phyloP scores from a whole-genome alignment of 169 alveolate genomes.

The Eimeria praecox region DNA sequence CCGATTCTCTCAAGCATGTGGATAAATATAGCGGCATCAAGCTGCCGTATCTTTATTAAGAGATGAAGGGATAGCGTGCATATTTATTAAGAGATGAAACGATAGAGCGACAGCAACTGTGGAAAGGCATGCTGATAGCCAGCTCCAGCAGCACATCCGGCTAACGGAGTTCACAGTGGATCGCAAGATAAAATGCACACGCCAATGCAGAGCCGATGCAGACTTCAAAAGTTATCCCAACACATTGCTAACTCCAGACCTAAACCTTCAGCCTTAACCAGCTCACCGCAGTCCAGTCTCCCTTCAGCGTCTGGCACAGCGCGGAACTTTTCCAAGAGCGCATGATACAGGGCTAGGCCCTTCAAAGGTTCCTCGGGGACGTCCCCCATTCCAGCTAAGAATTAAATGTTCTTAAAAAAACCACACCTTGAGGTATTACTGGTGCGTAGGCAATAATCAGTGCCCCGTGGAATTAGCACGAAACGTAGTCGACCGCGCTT shows the following conservation, averaged over 20 bases:
- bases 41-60: neutral
- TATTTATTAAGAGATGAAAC: neutral
- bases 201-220: neutral
- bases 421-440: neutral
- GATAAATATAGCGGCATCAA: neutral
- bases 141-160: neutral
- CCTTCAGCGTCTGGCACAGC: conserved; percentile 51
- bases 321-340: conserved; percentile 61
- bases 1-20: neutral
- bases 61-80: neutral
- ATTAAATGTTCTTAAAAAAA: neutral
- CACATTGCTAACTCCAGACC: neutral
- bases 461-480: neutral
- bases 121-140: neutral
- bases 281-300: conserved; percentile 54
- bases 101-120: neutral
- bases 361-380: conserved; percentile 27
- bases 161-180: neutral
- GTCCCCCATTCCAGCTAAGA: conserved; percentile 2
- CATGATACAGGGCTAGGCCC: conserved; percentile 48
- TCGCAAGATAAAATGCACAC: neutral
- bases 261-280: neutral
- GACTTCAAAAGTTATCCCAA: neutral
- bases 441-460: neutral
- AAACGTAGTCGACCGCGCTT: neutral